Evolutionary conservation across 2,329 filamentous ascomycete genomes (phyloP).

Genomic region (Coccinonectria pachysandricola): DNA sequence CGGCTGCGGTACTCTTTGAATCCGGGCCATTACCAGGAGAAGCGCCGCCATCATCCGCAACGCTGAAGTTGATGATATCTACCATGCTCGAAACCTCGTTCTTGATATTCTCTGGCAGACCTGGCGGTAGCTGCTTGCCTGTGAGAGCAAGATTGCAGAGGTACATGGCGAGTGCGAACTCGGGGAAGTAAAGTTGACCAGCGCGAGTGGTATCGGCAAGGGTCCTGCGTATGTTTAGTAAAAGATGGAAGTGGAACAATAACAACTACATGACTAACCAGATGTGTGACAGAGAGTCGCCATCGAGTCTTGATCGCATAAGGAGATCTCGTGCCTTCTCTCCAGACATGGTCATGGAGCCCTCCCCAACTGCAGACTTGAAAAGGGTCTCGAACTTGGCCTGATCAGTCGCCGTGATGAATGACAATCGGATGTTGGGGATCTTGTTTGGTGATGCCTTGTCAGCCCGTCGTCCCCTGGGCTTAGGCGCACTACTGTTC

Average conservation of each 20-base stretch:
- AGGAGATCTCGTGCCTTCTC: conserved; percentile 88
- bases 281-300: conserved; percentile 81
- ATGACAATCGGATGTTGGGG: conserved; percentile 86
- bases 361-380: conserved; percentile 83
- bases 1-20: conserved; percentile 45
- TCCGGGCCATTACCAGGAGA: conserved; percentile 52
- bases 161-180: conserved; percentile 97
- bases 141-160: conserved; percentile 90
- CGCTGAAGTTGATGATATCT: conserved; percentile 93
- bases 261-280: conserved; percentile 47
- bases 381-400: conserved; percentile 96
- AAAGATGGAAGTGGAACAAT: background rate
- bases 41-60: conserved; percentile 59
- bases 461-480: conserved; percentile 35
- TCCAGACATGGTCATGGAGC: conserved; percentile 75
- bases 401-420: conserved; percentile 91
- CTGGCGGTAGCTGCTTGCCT: conserved; percentile 66
- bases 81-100: conserved; percentile 99
- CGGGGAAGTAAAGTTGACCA: conserved; percentile 90
- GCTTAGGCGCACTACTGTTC: conserved; percentile 34
- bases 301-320: conserved; percentile 76
- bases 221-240: conserved; percentile 46
- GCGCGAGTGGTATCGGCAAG: conserved; percentile 93
- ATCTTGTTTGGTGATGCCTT: conserved; percentile 59
- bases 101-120: conserved; percentile 73